These are phyloP conservation scores for Geosmithia morbida DNA, from an alignment of 2,329 filamentous ascomycete genomes.

Conservation along the genomic window DNA sequence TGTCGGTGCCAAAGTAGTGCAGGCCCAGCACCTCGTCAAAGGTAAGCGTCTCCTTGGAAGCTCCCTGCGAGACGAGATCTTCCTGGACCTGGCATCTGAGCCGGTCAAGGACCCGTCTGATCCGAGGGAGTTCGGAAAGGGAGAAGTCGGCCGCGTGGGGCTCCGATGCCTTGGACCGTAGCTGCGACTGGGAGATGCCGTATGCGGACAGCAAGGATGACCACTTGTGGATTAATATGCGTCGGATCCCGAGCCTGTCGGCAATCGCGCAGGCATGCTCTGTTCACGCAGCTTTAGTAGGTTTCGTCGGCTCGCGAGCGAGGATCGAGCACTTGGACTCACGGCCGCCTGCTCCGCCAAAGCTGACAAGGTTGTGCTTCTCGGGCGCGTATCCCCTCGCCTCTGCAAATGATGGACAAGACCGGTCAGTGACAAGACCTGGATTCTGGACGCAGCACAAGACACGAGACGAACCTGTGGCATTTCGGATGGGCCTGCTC, in stretches of 20 bases:
- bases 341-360: conserved; percentile 60
- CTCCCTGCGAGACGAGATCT: conserved; percentile 18
- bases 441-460: too few species aligned
- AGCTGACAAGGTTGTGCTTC: conserved; percentile 17
- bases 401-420: conserved; percentile 21
- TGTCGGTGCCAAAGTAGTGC: conserved; percentile 21
- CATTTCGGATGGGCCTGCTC: conserved; percentile 49
- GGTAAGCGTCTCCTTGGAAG: conserved; percentile 20
- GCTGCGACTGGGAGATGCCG: conserved; percentile 24
- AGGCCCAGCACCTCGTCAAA: conserved; percentile 24
- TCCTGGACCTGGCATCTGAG: too few species aligned
- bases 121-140: conserved; percentile 6
- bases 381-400: conserved; percentile 25
- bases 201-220: conserved; percentile 26
- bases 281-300: background rate
- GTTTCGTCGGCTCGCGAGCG: too few species aligned
- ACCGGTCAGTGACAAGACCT: too few species aligned
- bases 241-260: conserved; percentile 20
- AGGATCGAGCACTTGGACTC: background rate
- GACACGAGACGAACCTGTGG: too few species aligned
- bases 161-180: conserved; percentile 20
- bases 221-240: conserved; percentile 25
- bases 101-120: too few species aligned
- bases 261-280: conserved; percentile 31
- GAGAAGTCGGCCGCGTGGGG: conserved; percentile 13